Evolutionary conservation across 352 stramenopile species (phyloP), one percentile per base, ranked within the genome.

Genomic region (Thraustochytrium sp.): DNA sequence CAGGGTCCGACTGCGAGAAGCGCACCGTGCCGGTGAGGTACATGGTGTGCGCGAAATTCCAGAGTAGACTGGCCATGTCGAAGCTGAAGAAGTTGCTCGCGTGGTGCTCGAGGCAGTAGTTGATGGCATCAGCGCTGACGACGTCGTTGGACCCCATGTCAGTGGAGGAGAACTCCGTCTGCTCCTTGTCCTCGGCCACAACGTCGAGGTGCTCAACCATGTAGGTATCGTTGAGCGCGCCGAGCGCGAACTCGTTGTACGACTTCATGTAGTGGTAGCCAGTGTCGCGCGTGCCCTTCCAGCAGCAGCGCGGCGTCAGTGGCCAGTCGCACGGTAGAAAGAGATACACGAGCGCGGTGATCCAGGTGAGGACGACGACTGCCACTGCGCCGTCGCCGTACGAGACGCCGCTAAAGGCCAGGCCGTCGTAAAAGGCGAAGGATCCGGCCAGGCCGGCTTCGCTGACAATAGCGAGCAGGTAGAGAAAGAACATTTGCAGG

Each of bases 21-120:
- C 40, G 18, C 11, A 48, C 31, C 18, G 42, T 80, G n/a, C 68
- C 68, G 11, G 68, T 80, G 5, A 80, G 51, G 31, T 80, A 80
- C 44, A 72, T 64, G 11, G 68, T 80, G 68, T 80, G 68, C 16
- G 68, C 68, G 76, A 80, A 80, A 26, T 80, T 80, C 68, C 68
- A 80, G 4, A 80, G 23, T n/a, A 80, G 68, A 13, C 44, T 42
- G 31, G 68, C 46, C 11, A 64, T 80, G 68, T 80, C 68, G 26
- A 80, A 80, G 38, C 48, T 65, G 53, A 80, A 63, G 26, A 80
- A 46, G 51, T 63, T 21, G 34, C 34, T 63, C n/a, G 68, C 62
- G 62, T 36, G 37, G 40, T 54, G 62, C 44, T 75, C 62, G 9
- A 75, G 62, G n/a, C 62, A 75, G 11, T 51, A 16, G 26, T 54